These are phyloP conservation scores for Pestalotiopsis sp. DNA, from an alignment of 2,329 filamentous ascomycete species.

Conservation along the genomic window DNA sequence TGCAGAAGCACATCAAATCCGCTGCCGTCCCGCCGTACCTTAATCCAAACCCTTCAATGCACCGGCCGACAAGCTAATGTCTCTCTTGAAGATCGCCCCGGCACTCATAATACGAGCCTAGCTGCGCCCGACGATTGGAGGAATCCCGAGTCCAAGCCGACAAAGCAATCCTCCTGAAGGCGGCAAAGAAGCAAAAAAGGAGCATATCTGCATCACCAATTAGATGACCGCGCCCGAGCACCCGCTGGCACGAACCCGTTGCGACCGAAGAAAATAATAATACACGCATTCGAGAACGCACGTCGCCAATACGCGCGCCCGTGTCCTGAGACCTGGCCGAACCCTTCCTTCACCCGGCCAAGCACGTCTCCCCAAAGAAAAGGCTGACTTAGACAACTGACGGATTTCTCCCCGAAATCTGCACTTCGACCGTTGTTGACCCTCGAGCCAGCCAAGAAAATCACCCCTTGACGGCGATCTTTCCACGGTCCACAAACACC, in stretches of 20 bases:
- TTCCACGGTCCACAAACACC: not conserved
- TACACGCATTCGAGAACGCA: not conserved
- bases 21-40: not conserved
- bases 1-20: not conserved
- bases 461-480: not conserved
- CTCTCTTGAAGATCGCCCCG: not conserved
- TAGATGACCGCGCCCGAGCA: constrained; percentile 2
- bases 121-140: not conserved
- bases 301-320: not conserved
- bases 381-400: not conserved
- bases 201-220: not conserved
- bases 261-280: not conserved
- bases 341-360: not conserved
- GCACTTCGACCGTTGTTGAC: not conserved
- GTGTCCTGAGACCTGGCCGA: constrained; percentile 2
- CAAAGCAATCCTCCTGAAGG: not conserved
- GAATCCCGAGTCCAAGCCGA: not conserved
- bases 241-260: not conserved
- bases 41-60: not conserved
- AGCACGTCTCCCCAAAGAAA: not conserved
- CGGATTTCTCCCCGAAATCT: not conserved
- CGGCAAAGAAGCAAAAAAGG: constrained; percentile 1
- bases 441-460: not conserved
- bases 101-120: not conserved
- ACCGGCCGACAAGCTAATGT: not conserved